Conservation (phyloP, 768 basidiomycete genomes). For the Boletus pseudo-olivaceus region DNA sequence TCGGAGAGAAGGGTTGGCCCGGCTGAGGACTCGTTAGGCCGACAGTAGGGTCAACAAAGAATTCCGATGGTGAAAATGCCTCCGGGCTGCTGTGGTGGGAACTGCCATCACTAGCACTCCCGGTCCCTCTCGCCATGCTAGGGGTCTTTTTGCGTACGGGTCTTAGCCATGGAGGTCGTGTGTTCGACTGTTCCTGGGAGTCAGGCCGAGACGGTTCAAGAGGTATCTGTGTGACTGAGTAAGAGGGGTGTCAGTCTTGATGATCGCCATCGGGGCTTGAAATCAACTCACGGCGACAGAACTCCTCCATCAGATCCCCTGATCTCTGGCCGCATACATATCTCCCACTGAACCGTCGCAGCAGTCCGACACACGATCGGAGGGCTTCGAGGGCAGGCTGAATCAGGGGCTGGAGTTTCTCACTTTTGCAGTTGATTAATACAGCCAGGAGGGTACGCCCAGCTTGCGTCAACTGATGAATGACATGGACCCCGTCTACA, state of each 20-base stretch:
- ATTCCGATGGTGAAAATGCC: conserved; percentile 61
- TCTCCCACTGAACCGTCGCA: conserved; percentile 84
- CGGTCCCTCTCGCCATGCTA: conserved; percentile 42
- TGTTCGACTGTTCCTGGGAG: conserved; percentile 41
- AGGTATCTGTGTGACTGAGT: conserved; percentile 77
- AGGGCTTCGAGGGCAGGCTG: conserved; percentile 81
- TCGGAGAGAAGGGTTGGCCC: conserved; percentile 21
- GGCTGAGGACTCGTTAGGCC: conserved; percentile 26
- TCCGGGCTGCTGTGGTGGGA: conserved; percentile 58
- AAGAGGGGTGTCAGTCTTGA: conserved; percentile 10
- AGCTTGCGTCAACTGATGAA: conserved; percentile 92
- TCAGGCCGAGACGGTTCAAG: conserved; percentile 65
- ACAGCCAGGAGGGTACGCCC: conserved; percentile 88
- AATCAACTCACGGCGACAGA: conserved; percentile 70
- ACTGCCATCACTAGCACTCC: conserved; percentile 34
- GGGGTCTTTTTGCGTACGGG: conserved; percentile 79
- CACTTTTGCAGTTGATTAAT: conserved; percentile 83
- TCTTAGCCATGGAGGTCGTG: conserved; percentile 82
- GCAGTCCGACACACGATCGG: conserved; percentile 82
- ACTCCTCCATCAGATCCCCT: conserved; percentile 93
- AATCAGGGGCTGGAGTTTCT: conserved; percentile 69
- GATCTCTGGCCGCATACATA: conserved; percentile 90
- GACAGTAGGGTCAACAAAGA: conserved; percentile 48
- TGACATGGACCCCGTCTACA: conserved; percentile 89
- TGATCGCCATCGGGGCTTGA: not conserved